A percentile compares a stretch with the other conserved stretches of the same genome.
phyloP scores from a whole-genome alignment of 176 grass and related monocot genomes.

The Carex kokanica region DNA sequence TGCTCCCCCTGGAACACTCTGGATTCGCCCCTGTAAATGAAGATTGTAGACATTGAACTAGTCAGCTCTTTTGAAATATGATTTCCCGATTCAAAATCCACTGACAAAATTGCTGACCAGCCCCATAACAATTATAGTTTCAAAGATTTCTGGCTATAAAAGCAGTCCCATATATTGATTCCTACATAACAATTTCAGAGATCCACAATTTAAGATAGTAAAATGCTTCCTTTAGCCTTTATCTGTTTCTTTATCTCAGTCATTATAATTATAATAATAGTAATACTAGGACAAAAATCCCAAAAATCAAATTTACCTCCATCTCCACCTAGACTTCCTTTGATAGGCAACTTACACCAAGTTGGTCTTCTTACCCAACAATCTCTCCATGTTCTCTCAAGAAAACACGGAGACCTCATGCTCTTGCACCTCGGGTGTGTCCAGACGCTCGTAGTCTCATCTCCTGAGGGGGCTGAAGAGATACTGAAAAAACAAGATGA shows the following conservation, averaged over 20 bases:
- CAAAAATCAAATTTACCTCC: conserved; percentile 14
- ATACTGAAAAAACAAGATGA: conserved; percentile 57
- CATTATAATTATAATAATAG: background rate
- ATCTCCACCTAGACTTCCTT: conserved; percentile 25
- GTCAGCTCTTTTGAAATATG: too few species aligned
- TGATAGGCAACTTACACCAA: conserved; percentile 36
- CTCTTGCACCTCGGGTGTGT: conserved; percentile 56
- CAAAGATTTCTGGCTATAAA: conserved; percentile 8
- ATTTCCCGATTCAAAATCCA: too few species aligned
- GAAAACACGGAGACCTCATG: conserved; percentile 24
- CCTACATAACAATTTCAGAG: background rate
- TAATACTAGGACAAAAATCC: background rate
- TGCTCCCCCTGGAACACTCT: too few species aligned
- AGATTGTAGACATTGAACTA: too few species aligned
- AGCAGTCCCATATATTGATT: background rate
- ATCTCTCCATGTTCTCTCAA: conserved; percentile 17
- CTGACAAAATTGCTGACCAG: too few species aligned
- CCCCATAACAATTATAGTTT: background rate
- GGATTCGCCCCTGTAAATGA: too few species aligned
- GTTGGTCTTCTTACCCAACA: conserved; percentile 9
- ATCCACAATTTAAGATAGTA: background rate
- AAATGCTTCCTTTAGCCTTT: conserved; percentile 9
- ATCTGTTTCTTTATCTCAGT: background rate
- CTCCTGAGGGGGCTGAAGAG: conserved; percentile 42
- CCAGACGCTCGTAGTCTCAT: conserved; percentile 46